Base-by-base conservation (phyloP, 169 alveolate species). In the Cryptosporidium andersoni region DNA sequence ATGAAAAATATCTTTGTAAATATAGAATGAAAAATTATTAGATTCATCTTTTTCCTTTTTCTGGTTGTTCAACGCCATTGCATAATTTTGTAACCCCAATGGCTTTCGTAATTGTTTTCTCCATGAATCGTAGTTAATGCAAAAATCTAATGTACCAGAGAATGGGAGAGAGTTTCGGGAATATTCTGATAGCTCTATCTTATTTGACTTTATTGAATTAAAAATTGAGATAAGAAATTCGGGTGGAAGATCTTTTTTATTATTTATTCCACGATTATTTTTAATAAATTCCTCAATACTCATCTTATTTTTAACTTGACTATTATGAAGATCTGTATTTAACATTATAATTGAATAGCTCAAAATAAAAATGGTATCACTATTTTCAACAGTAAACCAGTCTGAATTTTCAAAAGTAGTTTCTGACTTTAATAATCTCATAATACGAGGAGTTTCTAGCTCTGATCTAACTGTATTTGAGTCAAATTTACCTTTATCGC, bases 251-350 rank as follows among this genome's bases (percentile, higher is more conserved):
- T 92, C 93, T 68, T 92, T 88, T 1, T 97, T 97, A 80, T 90
- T 94, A 64, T 95, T 93, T 65, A 94, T 94, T 25, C 97, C 97
- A 49, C 93, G 90, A 81, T 94, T 93, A 91, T 95, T 95, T 62
- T 94, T 89, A 52, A 94, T 89, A 80, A 95, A 95, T 45, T 94
- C 96, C 81, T 95, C 97, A 53, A 94, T 82, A 36, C 89, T 81
- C 94, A 91, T 91, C 82, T 93, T 94, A 80, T 89, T 91, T 81
- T 93, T 93, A n/a, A 95, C 95, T 80, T 92, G 95, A 37, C 89
- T 64, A 81, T 94, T 95, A 80, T 94, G 97, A 64, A 94, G 82
- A 82, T 95, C 98, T 39, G 97, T 95, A 89, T 95, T 95, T 66
- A 95, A 90, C 96, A 95, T 93, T 55, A 95, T 94, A 48, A 94